phyloP scores from a whole-genome alignment of 2,329 filamentous ascomycete genomes.

The Neonectria coccinea region DNA sequence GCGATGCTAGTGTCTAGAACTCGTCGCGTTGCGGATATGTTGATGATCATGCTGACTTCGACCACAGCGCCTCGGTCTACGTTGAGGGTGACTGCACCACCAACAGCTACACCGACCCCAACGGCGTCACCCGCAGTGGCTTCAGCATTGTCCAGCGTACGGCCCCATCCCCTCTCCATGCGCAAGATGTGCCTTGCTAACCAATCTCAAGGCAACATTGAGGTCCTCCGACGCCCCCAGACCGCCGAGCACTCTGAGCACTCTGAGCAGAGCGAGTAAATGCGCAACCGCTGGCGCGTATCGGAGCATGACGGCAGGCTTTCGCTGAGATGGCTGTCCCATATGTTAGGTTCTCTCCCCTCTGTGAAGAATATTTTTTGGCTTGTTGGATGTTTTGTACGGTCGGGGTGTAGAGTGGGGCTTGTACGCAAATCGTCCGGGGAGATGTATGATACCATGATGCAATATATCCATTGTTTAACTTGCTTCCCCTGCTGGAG shows the following conservation, averaged over 20 bases:
- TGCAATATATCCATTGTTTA: constrained; percentile 39
- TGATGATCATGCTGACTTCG: constrained; percentile 26
- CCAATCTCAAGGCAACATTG: constrained; percentile 54
- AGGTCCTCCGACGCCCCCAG: constrained; percentile 59
- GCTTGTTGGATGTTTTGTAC: constrained; percentile 39
- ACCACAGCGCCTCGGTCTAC: constrained; percentile 77
- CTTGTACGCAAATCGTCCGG: constrained; percentile 32
- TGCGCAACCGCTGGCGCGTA: not conserved
- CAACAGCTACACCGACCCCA: constrained; percentile 73
- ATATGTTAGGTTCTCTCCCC: constrained; percentile 36
- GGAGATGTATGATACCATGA: constrained; percentile 44
- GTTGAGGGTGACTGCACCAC: constrained; percentile 86
- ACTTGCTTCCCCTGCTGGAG: not conserved
- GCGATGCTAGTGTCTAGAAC: not conserved
- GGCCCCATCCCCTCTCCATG: constrained; percentile 50
- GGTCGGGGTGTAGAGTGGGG: constrained; percentile 37
- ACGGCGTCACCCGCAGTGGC: constrained; percentile 73
- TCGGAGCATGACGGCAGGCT: constrained; percentile 12
- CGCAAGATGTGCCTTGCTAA: constrained; percentile 29
- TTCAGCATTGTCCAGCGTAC: constrained; percentile 85
- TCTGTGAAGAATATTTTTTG: constrained; percentile 35
- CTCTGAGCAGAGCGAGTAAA: constrained; percentile 40
- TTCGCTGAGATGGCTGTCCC: constrained; percentile 10
- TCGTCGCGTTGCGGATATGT: not conserved
- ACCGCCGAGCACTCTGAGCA: constrained; percentile 39